Percentiles rank a stretch among this genome's conserved stretches.
phyloP scores from a whole-genome alignment of 2,329 filamentous ascomycete genomes.

The Nothophaeocryptopus gaeumannii region DNA sequence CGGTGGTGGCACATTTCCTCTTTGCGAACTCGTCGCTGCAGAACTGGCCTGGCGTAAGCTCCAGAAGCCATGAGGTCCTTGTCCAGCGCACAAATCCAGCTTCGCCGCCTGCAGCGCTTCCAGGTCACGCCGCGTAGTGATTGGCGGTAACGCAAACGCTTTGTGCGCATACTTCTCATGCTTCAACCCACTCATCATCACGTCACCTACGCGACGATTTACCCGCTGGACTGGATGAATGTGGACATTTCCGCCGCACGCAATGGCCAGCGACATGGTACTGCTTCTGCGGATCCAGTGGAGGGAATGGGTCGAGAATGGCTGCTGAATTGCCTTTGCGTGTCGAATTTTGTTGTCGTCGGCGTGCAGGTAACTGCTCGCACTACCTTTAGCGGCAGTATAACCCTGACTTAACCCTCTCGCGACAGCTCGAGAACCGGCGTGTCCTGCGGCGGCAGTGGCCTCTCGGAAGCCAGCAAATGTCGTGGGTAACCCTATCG shows the following conservation, averaged over 20 bases:
- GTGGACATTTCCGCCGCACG: constrained; percentile 64
- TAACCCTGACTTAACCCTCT: constrained; percentile 72
- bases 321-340: constrained; percentile 48
- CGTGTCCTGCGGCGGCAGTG: constrained; percentile 48
- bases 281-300: constrained; percentile 63
- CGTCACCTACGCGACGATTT: constrained; percentile 38
- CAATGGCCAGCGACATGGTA: constrained; percentile 61
- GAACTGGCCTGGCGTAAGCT: constrained; percentile 31
- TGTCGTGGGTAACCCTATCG: constrained; percentile 29
- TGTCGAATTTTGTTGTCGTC: constrained; percentile 72
- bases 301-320: constrained; percentile 55
- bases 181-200: constrained; percentile 50
- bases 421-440: constrained; percentile 66
- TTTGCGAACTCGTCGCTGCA: constrained; percentile 3
- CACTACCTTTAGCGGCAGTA: constrained; percentile 65
- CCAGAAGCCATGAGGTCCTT: constrained; percentile 41
- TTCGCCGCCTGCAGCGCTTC: constrained; percentile 6
- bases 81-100: constrained; percentile 24
- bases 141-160: constrained; percentile 25
- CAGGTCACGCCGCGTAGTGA: constrained; percentile 18
- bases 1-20: background rate
- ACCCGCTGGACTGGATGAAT: constrained; percentile 60
- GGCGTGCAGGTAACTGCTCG: constrained; percentile 69
- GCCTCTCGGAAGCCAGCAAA: constrained; percentile 34
- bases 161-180: constrained; percentile 28